phyloP scores from a whole-genome alignment of 2,329 filamentous ascomycete species.

The Colletotrichum tofieldiae region DNA sequence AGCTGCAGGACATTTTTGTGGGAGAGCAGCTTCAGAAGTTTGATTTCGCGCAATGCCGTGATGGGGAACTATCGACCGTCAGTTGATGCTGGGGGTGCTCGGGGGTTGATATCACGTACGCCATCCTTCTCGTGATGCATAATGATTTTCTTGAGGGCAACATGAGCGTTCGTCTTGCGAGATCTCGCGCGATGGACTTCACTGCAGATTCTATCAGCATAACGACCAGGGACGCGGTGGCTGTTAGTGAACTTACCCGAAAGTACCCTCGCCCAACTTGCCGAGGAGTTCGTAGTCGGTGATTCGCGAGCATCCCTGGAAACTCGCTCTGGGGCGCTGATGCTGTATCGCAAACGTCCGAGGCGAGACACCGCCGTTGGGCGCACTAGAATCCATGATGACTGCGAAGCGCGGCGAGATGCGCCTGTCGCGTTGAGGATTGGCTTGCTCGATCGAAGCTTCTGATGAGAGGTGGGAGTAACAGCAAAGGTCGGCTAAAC shows the following conservation, averaged over 20 bases:
- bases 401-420: slow-evolving; percentile 24
- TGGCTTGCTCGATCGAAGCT: slow-evolving; percentile 22
- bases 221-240: slow-evolving; percentile 1
- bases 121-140: slow-evolving; percentile 99
- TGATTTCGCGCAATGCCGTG: slow-evolving; percentile 96
- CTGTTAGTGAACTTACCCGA: slow-evolving; percentile 74
- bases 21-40: slow-evolving; percentile 94
- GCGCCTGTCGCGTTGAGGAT: slow-evolving; percentile 29
- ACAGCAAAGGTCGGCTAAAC: background rate
- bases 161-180: slow-evolving; percentile 79
- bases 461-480: slow-evolving; percentile 1
- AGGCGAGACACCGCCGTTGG: slow-evolving; percentile 63
- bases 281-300: slow-evolving; percentile 83
- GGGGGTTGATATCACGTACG: slow-evolving; percentile 61
- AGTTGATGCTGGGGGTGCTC: slow-evolving; percentile 11
- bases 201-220: slow-evolving; percentile 55
- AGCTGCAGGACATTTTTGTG: slow-evolving; percentile 90
- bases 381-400: slow-evolving; percentile 37
- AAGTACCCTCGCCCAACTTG: slow-evolving; percentile 95
- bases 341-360: slow-evolving; percentile 71
- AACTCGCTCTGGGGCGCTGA: slow-evolving; percentile 72
- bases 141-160: slow-evolving; percentile 97
- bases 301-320: slow-evolving; percentile 88
- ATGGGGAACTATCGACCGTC: slow-evolving; percentile 83
- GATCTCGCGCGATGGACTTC: slow-evolving; percentile 94